Base-by-base conservation (phyloP, 1,139 yeast genomes). In the Nakaseomyces bracarensis region DNA sequence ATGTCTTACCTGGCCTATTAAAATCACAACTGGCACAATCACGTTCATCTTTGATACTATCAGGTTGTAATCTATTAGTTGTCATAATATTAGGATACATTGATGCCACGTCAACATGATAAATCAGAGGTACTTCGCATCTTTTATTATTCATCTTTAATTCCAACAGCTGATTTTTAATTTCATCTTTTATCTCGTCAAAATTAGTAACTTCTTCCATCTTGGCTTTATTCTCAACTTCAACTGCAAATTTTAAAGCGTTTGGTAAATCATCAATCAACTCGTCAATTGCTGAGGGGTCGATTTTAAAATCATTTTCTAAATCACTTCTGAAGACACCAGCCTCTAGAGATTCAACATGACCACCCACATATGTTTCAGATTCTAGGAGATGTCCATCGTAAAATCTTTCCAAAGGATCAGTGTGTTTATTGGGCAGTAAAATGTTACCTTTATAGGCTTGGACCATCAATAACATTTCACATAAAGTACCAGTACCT, bases 71-170 rank as follows among this genome's bases (percentile, higher is more conserved):
- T 58, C 99, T 77, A 64, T 93, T 93, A 0, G 98, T 84, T 3
- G 96, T 86, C 97, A 93, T 93, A 57, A 93, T 93, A 60, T 93
- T 91, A 3, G 99, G 99, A 58, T 93, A 93, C 99, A 93, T 93
- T 0, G 98, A 91, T 0, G 99, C 97, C 43, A 93, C 99, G 68
- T 93, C 99, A 33, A 93, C 96, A 61, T 93, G 99, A 57, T 93
- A 93, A 50, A 93, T 93, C 30, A 85, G 69, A 0, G 99, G 99
- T 7, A 69, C 69, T 55, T 91, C 98, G 9, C 65, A 62, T 51
- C 97, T 69, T 29, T 68, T 68, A 0, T 94, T 91, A 27, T 72
- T 71, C 2, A 70, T 62, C 47, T 77, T 78, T 43, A 93, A 64
- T 5, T 72, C 82, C 16, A 71, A 47, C 18, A 93, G 67, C 49